Evolutionary conservation across 768 basidiomycete species (phyloP), one percentile per base, ranked within the genome.

Genomic region (Lentinula boryana): DNA sequence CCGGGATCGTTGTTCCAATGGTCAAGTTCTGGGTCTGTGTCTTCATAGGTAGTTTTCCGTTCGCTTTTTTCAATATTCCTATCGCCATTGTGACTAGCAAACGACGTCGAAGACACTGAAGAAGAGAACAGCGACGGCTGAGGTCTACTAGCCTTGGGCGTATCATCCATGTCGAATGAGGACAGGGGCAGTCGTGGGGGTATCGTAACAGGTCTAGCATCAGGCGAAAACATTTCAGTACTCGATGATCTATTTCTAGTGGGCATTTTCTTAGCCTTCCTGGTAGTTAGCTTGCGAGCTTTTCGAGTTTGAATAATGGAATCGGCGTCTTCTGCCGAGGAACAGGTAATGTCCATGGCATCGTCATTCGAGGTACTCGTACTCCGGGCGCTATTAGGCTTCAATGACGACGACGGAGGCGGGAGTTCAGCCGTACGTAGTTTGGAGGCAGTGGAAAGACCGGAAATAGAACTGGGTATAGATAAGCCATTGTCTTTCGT

Each of bases 71-170:
- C 41, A 16, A 16, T 6, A n/a, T 13, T 16, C 41, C 41, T 16
- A 15, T 6, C 48, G 27, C 23, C 10, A 4, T 31, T 49, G 48
- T 10, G 21, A 27, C 48, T 10, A 21, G 21, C 9, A 27, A 15
- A 49, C 10, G 48, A 36, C 35, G 36, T 8, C 5, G 52, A 53
- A 36, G 52, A 5, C 15, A 27, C 13, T 16, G 33, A 1, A n/a
- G 51, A 12, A 36, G 51, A 13, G 23, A 53, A 31, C 31, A 33
- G 8, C 9, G 51, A 32, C 15, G 32, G 31, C n/a, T 50, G 21
- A 27, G 54, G n/a, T 48, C 43, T 21, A 27, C 32, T 63, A 27
- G 60, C 56, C 23, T 61, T 63, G 23, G 65, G 65, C 1, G 65
- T 66, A 7, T 33, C 60, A 7, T 61, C 63, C 7, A 1, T 32